Evolutionary conservation across 441 rosid genomes (phyloP), one percentile per base, ranked within the genome.

Genomic region (Bocquillonia castaneifolia): DNA sequence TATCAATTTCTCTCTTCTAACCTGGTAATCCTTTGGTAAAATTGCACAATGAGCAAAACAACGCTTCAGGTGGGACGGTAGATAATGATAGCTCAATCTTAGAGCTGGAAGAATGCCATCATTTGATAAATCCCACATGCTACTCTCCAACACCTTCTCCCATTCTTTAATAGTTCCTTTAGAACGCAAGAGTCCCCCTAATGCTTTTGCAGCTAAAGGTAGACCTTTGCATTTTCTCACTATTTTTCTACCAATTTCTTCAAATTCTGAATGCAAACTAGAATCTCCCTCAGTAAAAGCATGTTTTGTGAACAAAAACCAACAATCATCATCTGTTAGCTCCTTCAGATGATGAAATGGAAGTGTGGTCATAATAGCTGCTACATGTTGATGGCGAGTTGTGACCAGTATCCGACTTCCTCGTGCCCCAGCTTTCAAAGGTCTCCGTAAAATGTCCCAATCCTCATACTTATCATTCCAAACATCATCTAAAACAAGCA

Each of bases 401-500:
- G 84, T 75, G 32, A 80, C 53, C 1, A 80, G 63, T 18, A 78
- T 59, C 32, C 63, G 73, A 65, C 84, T 81, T 28, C 75, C 81
- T 31, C 28, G 0, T 2, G 61, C 52, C 22, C 70, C 52, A 10
- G 70, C 72, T 23, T 52, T 64, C 10, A 78, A 23, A 40, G 77
- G 75, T 22, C 62, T 64, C 44, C 15, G 61, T 39, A 80, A 10
- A 37, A 32, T 70, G 25, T 64, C 52, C 81, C 81, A 80, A 26
- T 65, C 74, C n/a, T 37, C n/a, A 26, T 69, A 62, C 9, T 50
- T 75, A 71, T 70, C 44, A 31, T 36, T 64, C 79, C 83, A 80
- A 20, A 80, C 83, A 74, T 80, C 81, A 2, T 80, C 81, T 40
- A 80, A 28, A n/a, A 77, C 70, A n/a, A 80, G 64, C 63, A 80